These are phyloP conservation scores for Westerdykella aurantiaca DNA, from an alignment of 2,329 filamentous ascomycete genomes.

Conservation along the genomic window DNA sequence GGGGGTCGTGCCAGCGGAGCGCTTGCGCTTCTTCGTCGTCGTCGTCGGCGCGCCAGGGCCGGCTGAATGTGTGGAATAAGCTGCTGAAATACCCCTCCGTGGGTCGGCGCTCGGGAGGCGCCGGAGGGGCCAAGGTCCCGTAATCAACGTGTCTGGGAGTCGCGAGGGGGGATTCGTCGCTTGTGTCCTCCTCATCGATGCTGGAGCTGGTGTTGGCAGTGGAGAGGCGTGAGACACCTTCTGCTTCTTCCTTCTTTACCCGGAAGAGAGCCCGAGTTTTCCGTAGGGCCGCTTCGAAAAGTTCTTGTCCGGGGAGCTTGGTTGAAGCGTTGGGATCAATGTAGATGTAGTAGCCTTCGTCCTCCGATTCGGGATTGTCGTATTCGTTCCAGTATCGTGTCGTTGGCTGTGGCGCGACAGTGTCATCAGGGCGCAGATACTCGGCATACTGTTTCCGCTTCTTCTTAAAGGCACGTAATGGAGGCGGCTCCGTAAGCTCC, in stretches of 20 bases:
- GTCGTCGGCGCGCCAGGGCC: conserved; percentile 39
- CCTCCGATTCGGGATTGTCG: conserved; percentile 64
- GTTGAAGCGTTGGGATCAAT: conserved; percentile 61
- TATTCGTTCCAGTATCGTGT: conserved; percentile 78
- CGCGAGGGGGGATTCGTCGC: conserved; percentile 21
- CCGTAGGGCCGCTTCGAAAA: conserved; percentile 44
- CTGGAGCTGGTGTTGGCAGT: conserved; percentile 42
- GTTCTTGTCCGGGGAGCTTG: conserved; percentile 58
- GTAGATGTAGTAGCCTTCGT: conserved; percentile 65
- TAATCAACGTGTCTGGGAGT: conserved; percentile 47
- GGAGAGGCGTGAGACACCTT: conserved; percentile 8
- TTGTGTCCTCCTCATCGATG: conserved; percentile 50
- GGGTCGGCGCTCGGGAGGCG: not conserved
- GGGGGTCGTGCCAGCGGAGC: not conserved
- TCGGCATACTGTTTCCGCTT: conserved; percentile 34
- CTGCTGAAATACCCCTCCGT: conserved; percentile 27
- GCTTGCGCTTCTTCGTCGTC: not conserved
- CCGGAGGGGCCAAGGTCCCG: conserved; percentile 25
- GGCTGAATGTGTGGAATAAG: conserved; percentile 22
- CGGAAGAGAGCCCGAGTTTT: conserved; percentile 24
- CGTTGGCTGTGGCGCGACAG: conserved; percentile 15
- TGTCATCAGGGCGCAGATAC: conserved; percentile 16
- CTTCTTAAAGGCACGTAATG: conserved; percentile 41
- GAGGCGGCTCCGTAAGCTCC: conserved; percentile 35
- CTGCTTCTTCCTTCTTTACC: conserved; percentile 1